Base-by-base conservation (phyloP, 169 alveolate genomes). In the Plasmodium blacklocki region DNA sequence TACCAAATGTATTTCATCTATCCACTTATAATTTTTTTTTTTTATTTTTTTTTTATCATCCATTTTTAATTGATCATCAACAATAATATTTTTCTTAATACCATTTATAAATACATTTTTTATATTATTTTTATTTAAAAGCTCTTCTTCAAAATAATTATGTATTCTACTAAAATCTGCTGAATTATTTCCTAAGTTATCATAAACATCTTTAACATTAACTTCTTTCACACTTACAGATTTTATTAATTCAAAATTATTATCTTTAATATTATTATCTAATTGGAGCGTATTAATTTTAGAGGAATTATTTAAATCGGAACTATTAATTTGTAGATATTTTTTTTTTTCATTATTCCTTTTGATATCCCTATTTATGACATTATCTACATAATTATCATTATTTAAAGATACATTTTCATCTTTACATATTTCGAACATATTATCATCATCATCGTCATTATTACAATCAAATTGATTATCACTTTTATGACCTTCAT, bases 1-100 rank as follows among this genome's bases (percentile, higher is more conserved):
- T 70, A 80, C 89, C 70, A 70, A 85, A 62, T 93, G 93, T 56
- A 94, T 94, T 67, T 92, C 96, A 74, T 94, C 96, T 52, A 94
- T 58, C 7, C 92, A 76, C 43, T 93, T 89, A 83, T 92, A 21
- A 59, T 87, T 73, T 39, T 70, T 64, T 39, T 39, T 39, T 39
- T 39, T 39, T 39, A 39, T 39, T 39, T 39, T 39, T 49, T 70
- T 68, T 43, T 47, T 68, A 43, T 14, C 32, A 8, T 15, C 47
- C 4, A 47, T 43, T 50, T 73, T 86, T n/a, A 39, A 58, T 56
- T 86, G 45, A 54, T 86, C 72, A 74, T 73, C 83, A 3, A 80
- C 43, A 18, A 80, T 67, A 39, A 80, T 80, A 21, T 80, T 80
- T 80, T 54, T 67, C 72, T 67, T 80, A 2, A 80, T 66, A 18